Conservation (phyloP, 108 stramenopile species). For the Cyclotella sp. region DNA sequence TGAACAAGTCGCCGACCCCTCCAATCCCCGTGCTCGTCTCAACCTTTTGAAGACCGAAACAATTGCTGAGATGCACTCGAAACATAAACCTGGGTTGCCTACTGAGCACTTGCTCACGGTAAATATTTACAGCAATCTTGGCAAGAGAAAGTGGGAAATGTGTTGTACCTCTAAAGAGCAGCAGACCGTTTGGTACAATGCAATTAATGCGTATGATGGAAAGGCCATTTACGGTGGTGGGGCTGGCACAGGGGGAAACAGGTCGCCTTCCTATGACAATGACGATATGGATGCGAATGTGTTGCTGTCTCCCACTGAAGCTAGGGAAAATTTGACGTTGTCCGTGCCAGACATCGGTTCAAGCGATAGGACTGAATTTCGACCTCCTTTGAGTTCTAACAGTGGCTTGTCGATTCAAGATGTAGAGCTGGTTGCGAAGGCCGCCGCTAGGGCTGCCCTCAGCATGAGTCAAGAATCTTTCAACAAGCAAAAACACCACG, state of each 20-base stretch:
- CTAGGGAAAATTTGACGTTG: not conserved
- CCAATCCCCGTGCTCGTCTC: constrained; percentile 47
- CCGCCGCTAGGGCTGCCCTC: constrained; percentile 43
- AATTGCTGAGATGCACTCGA: constrained; percentile 58
- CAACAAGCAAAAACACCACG: not conserved
- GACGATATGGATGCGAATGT: not conserved
- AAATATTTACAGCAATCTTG: constrained; percentile 47
- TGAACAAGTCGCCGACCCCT: constrained; percentile 38
- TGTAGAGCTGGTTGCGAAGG: constrained; percentile 43
- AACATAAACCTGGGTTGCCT: constrained; percentile 43
- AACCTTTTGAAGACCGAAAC: constrained; percentile 56
- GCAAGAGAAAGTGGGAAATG: constrained; percentile 65
- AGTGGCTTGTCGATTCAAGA: constrained; percentile 35
- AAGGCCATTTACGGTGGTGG: constrained; percentile 11
- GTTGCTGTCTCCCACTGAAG: not conserved
- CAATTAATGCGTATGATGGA: constrained; percentile 54
- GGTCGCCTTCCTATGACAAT: constrained; percentile 7
- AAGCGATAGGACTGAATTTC: constrained; percentile 3
- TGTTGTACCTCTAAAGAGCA: constrained; percentile 49
- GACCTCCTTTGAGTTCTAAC: not conserved
- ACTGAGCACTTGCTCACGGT: constrained; percentile 52
- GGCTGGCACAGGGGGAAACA: not conserved
- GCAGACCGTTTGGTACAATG: constrained; percentile 59
- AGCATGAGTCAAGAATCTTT: constrained; percentile 34
- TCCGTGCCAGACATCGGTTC: constrained; percentile 12